phyloP scores from a whole-genome alignment of 495 filamentous ascomycete species.

The Mycothermus thermophilus region DNA sequence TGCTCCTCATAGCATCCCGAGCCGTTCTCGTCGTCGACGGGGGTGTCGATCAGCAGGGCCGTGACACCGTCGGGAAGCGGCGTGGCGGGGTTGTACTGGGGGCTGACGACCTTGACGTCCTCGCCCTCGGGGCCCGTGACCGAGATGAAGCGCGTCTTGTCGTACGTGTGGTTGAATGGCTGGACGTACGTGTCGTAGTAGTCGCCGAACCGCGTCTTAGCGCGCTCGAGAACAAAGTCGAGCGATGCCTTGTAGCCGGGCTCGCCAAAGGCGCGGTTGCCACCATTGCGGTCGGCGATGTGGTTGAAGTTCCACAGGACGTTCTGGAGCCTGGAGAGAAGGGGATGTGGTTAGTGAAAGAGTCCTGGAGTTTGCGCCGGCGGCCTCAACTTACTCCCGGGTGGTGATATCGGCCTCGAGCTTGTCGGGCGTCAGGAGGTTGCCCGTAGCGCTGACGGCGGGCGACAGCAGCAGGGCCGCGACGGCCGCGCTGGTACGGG shows the following conservation, averaged over 20 bases:
- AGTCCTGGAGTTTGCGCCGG: slow-evolving; percentile 7
- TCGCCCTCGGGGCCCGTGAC: slow-evolving; percentile 16
- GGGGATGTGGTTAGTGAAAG: too few species aligned
- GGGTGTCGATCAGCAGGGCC: slow-evolving; percentile 12
- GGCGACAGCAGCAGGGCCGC: too few species aligned
- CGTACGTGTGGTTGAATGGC: slow-evolving; percentile 31
- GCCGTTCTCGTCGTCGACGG: slow-evolving; percentile 21
- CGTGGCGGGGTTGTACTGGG: slow-evolving; percentile 17
- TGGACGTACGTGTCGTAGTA: slow-evolving; percentile 37
- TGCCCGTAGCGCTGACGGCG: too few species aligned
- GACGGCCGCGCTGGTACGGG: too few species aligned
- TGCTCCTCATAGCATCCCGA: slow-evolving; percentile 22
- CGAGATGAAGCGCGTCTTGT: slow-evolving; percentile 15
- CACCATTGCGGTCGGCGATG: slow-evolving; percentile 22
- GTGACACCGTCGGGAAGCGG: slow-evolving; percentile 12
- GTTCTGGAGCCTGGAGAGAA: slow-evolving; percentile 13
- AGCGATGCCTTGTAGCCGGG: slow-evolving; percentile 50
- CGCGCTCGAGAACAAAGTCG: slow-evolving; percentile 41
- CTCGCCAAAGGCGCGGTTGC: slow-evolving; percentile 46
- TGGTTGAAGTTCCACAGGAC: slow-evolving; percentile 29
- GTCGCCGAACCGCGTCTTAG: slow-evolving; percentile 18
- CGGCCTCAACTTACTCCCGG: slow-evolving; percentile 11
- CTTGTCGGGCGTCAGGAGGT: slow-evolving; percentile 16
- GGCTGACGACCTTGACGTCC: slow-evolving; percentile 18
- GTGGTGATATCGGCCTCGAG: slow-evolving; percentile 17